Conservation (phyloP, 345 rosid species). For the Dipteronia dyeriana region DNA sequence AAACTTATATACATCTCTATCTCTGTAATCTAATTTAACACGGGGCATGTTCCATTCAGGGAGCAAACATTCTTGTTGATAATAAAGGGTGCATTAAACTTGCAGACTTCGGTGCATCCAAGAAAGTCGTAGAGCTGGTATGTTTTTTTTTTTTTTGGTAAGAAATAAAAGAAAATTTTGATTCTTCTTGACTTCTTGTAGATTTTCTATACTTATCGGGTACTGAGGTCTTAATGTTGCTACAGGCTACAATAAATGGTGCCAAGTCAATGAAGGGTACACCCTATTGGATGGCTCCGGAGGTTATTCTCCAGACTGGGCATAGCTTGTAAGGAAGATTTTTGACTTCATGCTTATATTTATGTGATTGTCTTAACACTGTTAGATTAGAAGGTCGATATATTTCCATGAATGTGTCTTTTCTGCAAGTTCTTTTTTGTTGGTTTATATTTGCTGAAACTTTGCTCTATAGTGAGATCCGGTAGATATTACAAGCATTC, state of each 20-base stretch:
- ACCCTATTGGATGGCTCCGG: conserved; percentile 98
- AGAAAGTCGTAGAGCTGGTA: conserved; percentile 80
- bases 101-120: conserved; percentile 95
- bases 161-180: neutral
- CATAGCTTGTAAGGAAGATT: conserved; percentile 74
- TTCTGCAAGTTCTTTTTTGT: neutral
- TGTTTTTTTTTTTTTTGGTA: neutral
- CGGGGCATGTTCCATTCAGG: conserved; percentile 41
- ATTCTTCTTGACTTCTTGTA: neutral
- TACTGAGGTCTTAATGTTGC: conserved; percentile 23
- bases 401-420: no score
- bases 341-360: neutral
- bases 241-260: conserved; percentile 78
- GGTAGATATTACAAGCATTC: neutral
- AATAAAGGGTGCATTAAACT: conserved; percentile 89
- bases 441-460: neutral
- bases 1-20: neutral
- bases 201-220: neutral
- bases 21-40: conserved; percentile 8
- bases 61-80: conserved; percentile 92
- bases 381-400: neutral
- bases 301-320: conserved; percentile 92
- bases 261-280: conserved; percentile 97
- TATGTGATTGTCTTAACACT: neutral
- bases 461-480: neutral